These are phyloP conservation scores for Russula compacta DNA, from an alignment of 768 basidiomycete species.

Conservation along the genomic window DNA sequence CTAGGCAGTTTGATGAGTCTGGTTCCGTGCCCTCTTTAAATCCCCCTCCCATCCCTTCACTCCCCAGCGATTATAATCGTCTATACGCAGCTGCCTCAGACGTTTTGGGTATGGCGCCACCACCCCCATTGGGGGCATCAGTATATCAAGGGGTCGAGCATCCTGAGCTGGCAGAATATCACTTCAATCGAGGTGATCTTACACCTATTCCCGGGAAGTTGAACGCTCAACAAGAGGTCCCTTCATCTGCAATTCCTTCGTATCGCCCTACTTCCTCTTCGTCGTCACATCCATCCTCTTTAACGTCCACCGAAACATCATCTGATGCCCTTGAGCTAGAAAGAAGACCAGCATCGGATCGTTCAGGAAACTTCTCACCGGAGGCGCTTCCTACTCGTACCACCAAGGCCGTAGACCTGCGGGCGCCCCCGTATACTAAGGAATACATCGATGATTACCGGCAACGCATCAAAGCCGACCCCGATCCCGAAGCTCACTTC, in stretches of 20 bases:
- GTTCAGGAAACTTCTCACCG: conserved; percentile 49
- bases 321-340: conserved; percentile 43
- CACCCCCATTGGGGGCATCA: conserved; percentile 37
- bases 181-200: conserved; percentile 6
- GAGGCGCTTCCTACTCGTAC: conserved; percentile 51
- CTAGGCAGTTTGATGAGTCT: conserved; percentile 2
- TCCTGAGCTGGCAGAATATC: conserved; percentile 1
- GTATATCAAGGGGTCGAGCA: conserved; percentile 14
- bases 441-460: conserved; percentile 98
- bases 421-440: conserved; percentile 82
- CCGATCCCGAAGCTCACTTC: conserved; percentile 97
- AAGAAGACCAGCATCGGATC: conserved; percentile 45
- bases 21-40: background rate
- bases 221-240: conserved; percentile 7
- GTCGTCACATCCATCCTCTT: conserved; percentile 17
- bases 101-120: conserved; percentile 70
- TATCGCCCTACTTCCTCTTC: background rate
- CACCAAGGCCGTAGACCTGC: conserved; percentile 75
- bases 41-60: conserved; percentile 21
- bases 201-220: conserved; percentile 12
- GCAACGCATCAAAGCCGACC: conserved; percentile 92
- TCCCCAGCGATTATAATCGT: conserved; percentile 39
- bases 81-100: conserved; percentile 72
- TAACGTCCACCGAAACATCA: conserved; percentile 17
- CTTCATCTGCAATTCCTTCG: background rate